A percentile compares a stretch with the other conserved stretches of the same genome.
phyloP scores from a whole-genome alignment of 2,329 filamentous ascomycete species.

The Coniosporium tulheliwenetii region DNA sequence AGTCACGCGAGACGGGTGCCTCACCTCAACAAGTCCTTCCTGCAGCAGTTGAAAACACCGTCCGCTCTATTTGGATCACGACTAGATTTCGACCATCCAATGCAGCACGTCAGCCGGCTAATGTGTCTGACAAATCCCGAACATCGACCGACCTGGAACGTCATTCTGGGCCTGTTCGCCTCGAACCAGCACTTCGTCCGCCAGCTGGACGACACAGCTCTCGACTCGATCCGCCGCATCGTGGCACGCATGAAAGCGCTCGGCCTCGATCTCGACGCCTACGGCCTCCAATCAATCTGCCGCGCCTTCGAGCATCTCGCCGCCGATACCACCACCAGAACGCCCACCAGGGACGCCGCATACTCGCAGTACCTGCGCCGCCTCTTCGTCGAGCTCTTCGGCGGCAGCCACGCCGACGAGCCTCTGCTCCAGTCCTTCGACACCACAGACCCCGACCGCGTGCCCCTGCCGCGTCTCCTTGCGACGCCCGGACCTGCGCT shows the following conservation, averaged over 20 bases:
- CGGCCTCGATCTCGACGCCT: slow-evolving; percentile 18
- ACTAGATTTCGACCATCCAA: slow-evolving; percentile 4
- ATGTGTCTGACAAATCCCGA: slow-evolving; percentile 7
- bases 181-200: not conserved
- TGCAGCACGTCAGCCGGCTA: slow-evolving; percentile 13
- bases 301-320: slow-evolving; percentile 10
- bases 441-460: not conserved
- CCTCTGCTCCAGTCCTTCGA: not conserved
- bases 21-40: slow-evolving; percentile 9
- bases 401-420: not conserved
- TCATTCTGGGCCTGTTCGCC: slow-evolving; percentile 7
- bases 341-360: slow-evolving; percentile 6
- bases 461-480: slow-evolving; percentile 17
- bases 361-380: slow-evolving; percentile 14
- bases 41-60: not conserved
- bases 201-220: slow-evolving; percentile 4
- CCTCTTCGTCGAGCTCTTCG: slow-evolving; percentile 13
- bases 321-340: slow-evolving; percentile 11
- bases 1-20: slow-evolving; percentile 12
- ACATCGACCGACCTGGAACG: slow-evolving; percentile 10
- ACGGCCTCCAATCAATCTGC: slow-evolving; percentile 15
- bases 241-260: slow-evolving; percentile 12
- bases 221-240: slow-evolving; percentile 11
- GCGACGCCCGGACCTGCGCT: slow-evolving; percentile 29
- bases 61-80: not conserved